Evolutionary conservation across 176 grass and related monocot genomes (phyloP), one percentile per base, ranked within the genome.

Genomic region (Oryza meridionalis): DNA sequence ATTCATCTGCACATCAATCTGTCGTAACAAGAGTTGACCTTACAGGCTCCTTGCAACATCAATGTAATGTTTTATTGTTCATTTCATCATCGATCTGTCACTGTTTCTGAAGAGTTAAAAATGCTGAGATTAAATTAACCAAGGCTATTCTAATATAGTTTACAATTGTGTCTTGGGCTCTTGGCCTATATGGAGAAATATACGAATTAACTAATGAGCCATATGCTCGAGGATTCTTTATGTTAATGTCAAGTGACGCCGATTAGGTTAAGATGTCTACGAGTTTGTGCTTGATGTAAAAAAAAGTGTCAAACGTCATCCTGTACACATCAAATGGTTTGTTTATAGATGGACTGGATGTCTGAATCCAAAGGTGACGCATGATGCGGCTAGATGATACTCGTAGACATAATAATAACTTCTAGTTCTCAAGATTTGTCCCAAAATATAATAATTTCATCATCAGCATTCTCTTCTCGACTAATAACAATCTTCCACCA

Each of bases 101-200:
- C 19, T n/a, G 19, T 58, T 58, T 7, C 53, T 21, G 6, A n/a
- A 58, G 53, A 58, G 19, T 58, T 58, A 8, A 58, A 6, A 58
- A n/a, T 58, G 19, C 0, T 2, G 19, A 17, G 40, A 26, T 11
- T 32, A 31, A 17, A 9, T 21, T 22, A 61, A 58, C 33, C 67
- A 11, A 27, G 46, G 46, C 22, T 66, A 33, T 51, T 16, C 19
- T 58, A 58, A 2, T n/a, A 4, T 66, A 86, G 35, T 70, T 46
- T 76, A 59, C 37, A 47, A 67, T 47, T 80, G 47, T 69, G 15
- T 55, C 32, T 44, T 44, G 74, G 78, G 78, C 50, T 55, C 32
- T 44, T 44, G 74, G 78, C 85, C 50, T 22, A 67, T 53, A 76
- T 84, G 71, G 12, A 58, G 51, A 67, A 40, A 33, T 49, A 9